Percentiles rank a stretch among this genome's conserved stretches.
phyloP scores from a whole-genome alignment of 768 basidiomycete genomes.

The Crepidotus variabilis region DNA sequence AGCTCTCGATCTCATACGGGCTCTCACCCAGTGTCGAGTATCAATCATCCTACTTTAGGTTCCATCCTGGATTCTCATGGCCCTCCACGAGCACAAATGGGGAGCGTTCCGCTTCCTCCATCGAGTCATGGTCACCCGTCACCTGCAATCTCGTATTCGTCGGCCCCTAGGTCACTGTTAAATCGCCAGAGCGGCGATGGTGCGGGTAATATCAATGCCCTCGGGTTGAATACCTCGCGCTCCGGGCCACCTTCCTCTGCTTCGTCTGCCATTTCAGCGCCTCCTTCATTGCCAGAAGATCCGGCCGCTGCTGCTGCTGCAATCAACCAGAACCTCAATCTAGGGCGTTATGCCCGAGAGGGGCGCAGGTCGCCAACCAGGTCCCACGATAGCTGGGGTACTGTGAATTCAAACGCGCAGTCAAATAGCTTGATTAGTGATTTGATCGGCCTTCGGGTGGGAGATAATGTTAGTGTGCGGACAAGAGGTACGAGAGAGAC shows the following conservation, averaged over 20 bases:
- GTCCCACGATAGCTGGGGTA: slow-evolving; percentile 15
- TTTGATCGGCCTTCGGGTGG: slow-evolving; percentile 7
- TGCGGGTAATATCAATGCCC: neutral
- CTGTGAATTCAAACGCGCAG: slow-evolving; percentile 10
- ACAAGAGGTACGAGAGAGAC: slow-evolving; percentile 1
- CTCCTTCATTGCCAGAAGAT: slow-evolving; percentile 4
- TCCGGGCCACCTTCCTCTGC: slow-evolving; percentile 1
- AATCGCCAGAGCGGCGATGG: neutral
- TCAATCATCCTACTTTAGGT: slow-evolving; percentile 10
- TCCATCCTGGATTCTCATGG: slow-evolving; percentile 7
- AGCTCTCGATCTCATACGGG: slow-evolving; percentile 1
- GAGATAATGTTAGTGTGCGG: slow-evolving; percentile 1
- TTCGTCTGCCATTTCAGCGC: neutral
- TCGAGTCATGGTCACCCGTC: slow-evolving; percentile 8
- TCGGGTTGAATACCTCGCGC: neutral
- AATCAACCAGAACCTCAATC: slow-evolving; percentile 1
- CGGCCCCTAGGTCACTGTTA: neutral
- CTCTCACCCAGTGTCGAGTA: neutral
- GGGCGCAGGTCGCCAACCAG: slow-evolving; percentile 1
- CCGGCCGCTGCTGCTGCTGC: slow-evolving; percentile 3
- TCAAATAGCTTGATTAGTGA: slow-evolving; percentile 16
- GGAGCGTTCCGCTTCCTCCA: slow-evolving; percentile 3
- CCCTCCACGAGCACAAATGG: neutral
- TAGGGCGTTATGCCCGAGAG: neutral
- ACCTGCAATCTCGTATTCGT: neutral